These are phyloP conservation scores for Vinca minor DNA, from an alignment of 257 asterid species.

Conservation along the genomic window DNA sequence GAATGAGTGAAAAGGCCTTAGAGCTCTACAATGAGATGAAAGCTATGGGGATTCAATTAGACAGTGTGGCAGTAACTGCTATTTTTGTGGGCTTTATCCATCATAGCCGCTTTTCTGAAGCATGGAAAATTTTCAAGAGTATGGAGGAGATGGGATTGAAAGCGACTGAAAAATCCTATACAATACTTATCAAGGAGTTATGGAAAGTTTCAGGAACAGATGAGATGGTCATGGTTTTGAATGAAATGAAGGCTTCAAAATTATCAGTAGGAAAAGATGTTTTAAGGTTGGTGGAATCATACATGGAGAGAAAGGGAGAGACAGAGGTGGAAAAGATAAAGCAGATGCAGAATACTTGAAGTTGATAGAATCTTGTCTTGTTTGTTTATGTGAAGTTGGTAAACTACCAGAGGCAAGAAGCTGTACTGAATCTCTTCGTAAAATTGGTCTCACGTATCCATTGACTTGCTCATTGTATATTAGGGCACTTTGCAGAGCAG, in stretches of 20 bases:
- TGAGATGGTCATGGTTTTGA: conserved; percentile 45
- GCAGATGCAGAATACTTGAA: conserved; percentile 28
- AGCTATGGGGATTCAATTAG: conserved; percentile 44
- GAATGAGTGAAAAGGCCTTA: conserved; percentile 48
- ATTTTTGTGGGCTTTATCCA: conserved; percentile 49
- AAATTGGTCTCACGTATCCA: conserved; percentile 51
- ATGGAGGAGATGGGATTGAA: conserved; percentile 50
- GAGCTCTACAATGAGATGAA: conserved; percentile 62
- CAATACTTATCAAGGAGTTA: conserved; percentile 54
- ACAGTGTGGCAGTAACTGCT: conserved; percentile 53
- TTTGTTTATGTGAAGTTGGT: conserved; percentile 59
- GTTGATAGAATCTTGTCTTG: conserved; percentile 48
- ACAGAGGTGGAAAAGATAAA: conserved; percentile 29
- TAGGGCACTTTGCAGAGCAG: conserved; percentile 69
- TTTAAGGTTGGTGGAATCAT: conserved; percentile 30
- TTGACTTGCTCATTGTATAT: conserved; percentile 52
- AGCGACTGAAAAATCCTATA: conserved; percentile 39
- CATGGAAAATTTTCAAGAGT: conserved; percentile 44
- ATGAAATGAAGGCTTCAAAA: conserved; percentile 40
- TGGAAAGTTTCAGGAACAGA: conserved; percentile 51
- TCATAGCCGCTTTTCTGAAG: conserved; percentile 52
- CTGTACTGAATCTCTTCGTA: conserved; percentile 41
- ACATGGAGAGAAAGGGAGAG: conserved; percentile 52
- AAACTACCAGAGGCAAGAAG: conserved; percentile 49
- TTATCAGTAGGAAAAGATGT: conserved; percentile 32